A percentile compares a stretch with the other conserved stretches of the same genome.
phyloP scores from a whole-genome alignment of 768 basidiomycete species.

The Podaxis carcinomalis region DNA sequence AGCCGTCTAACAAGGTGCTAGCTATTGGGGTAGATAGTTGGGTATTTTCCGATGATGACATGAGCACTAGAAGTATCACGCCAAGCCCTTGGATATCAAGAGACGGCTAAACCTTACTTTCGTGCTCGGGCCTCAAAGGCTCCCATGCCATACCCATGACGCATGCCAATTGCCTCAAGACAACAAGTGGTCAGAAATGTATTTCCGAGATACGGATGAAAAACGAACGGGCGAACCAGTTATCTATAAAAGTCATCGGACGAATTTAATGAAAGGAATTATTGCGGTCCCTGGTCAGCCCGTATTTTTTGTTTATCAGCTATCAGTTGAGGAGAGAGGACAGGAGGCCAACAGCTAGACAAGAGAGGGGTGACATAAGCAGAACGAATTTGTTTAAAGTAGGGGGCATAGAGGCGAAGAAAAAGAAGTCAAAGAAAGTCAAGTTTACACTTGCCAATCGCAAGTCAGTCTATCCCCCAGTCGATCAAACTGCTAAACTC shows the following conservation, averaged over 20 bases:
- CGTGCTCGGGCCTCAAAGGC: neutral
- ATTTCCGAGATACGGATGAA: constrained; percentile 6
- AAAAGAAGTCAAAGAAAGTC: neutral
- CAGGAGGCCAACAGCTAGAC: constrained; percentile 4
- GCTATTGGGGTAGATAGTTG: neutral
- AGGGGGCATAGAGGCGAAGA: neutral
- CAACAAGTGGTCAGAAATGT: neutral
- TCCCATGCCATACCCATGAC: neutral
- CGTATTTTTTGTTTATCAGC: neutral
- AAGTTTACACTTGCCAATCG: constrained; percentile 8
- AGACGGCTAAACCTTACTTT: neutral
- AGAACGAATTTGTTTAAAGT: neutral
- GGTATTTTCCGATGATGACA: neutral
- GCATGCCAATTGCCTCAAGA: neutral
- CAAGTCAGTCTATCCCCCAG: neutral
- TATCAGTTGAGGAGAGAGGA: neutral
- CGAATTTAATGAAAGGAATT: neutral
- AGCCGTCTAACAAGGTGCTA: neutral
- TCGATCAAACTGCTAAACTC: constrained; percentile 11
- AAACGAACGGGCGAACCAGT: constrained; percentile 1
- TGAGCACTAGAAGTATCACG: neutral
- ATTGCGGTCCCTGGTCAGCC: neutral
- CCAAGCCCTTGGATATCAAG: neutral
- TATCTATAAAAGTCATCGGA: neutral
- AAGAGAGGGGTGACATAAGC: constrained; percentile 3